Evolutionary conservation across 148 eudicot genomes (phyloP).

Genomic region (Vaccinium vitisidaea): DNA sequence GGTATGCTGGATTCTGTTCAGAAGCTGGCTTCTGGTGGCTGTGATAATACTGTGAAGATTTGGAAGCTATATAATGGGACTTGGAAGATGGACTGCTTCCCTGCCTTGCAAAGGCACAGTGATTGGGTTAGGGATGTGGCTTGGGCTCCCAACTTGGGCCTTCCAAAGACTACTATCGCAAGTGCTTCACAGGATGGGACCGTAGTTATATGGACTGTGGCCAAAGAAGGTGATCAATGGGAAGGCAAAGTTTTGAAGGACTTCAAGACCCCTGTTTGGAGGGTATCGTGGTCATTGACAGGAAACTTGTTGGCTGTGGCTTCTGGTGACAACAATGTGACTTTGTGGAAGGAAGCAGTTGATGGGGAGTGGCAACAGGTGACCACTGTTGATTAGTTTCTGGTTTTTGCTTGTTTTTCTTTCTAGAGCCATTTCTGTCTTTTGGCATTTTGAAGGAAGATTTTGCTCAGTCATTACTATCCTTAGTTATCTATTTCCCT

Average conservation of each 20-base stretch:
- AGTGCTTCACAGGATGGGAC: slow-evolving; percentile 94
- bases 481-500: neutral
- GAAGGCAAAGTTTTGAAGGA: slow-evolving; percentile 82
- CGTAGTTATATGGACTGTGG: slow-evolving; percentile 84
- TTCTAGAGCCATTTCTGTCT: neutral
- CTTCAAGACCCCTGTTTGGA: slow-evolving; percentile 86
- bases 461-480: neutral
- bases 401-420: slow-evolving; percentile 18
- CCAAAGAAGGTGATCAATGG: slow-evolving; percentile 90
- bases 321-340: slow-evolving; percentile 74
- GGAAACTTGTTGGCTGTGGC: slow-evolving; percentile 92
- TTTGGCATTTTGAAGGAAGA: slow-evolving; percentile 1
- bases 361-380: slow-evolving; percentile 92
- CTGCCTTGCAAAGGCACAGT: slow-evolving; percentile 77
- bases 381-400: slow-evolving; percentile 57
- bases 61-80: slow-evolving; percentile 74
- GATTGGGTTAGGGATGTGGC: slow-evolving; percentile 97
- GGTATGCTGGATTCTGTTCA: slow-evolving; percentile 69
- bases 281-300: slow-evolving; percentile 89
- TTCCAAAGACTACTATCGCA: slow-evolving; percentile 86
- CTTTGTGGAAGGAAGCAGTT: slow-evolving; percentile 91
- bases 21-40: slow-evolving; percentile 87
- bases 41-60: slow-evolving; percentile 79
- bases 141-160: slow-evolving; percentile 96
- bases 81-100: slow-evolving; percentile 95